phyloP scores from a whole-genome alignment of 2,329 filamentous ascomycete genomes.

The Macrophomina phaseolina region DNA sequence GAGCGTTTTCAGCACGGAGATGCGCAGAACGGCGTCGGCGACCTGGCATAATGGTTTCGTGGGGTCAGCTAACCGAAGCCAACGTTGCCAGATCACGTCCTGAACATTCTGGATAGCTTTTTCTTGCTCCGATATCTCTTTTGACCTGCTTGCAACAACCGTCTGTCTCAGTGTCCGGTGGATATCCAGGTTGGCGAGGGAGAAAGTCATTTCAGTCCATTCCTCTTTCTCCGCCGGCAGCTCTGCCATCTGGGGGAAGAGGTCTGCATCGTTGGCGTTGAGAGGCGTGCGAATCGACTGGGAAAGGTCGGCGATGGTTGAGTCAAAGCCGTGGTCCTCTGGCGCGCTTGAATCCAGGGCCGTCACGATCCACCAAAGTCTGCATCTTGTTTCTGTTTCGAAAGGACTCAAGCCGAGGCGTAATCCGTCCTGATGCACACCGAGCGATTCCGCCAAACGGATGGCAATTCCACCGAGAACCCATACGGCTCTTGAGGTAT shows the following conservation, averaged over 20 bases:
- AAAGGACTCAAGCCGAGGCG: slow-evolving; percentile 3
- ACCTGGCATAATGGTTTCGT: neutral
- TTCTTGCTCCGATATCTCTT: neutral
- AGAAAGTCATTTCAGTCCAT: slow-evolving; percentile 48
- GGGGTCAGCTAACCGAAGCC: neutral
- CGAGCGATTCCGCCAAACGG: slow-evolving; percentile 2
- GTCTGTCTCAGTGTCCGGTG: neutral
- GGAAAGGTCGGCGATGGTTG: neutral
- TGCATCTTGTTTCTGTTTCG: slow-evolving; percentile 5
- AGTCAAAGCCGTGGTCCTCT: slow-evolving; percentile 8
- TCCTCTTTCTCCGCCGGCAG: slow-evolving; percentile 33
- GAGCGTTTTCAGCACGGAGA: neutral
- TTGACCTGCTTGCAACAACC: neutral
- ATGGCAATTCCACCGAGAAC: slow-evolving; percentile 6
- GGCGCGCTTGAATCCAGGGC: slow-evolving; percentile 1
- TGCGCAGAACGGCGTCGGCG: neutral
- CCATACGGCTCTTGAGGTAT: slow-evolving; percentile 3
- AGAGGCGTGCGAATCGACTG: slow-evolving; percentile 41
- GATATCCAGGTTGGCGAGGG: neutral
- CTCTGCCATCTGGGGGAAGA: slow-evolving; percentile 44
- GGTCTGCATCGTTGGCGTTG: slow-evolving; percentile 55
- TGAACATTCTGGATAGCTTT: neutral
- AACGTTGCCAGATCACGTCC: neutral
- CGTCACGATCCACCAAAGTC: slow-evolving; percentile 11
- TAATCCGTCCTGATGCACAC: slow-evolving; percentile 1